Base-by-base conservation (phyloP, 2,329 filamentous ascomycete genomes). In the Endoconidiophora laricicola region DNA sequence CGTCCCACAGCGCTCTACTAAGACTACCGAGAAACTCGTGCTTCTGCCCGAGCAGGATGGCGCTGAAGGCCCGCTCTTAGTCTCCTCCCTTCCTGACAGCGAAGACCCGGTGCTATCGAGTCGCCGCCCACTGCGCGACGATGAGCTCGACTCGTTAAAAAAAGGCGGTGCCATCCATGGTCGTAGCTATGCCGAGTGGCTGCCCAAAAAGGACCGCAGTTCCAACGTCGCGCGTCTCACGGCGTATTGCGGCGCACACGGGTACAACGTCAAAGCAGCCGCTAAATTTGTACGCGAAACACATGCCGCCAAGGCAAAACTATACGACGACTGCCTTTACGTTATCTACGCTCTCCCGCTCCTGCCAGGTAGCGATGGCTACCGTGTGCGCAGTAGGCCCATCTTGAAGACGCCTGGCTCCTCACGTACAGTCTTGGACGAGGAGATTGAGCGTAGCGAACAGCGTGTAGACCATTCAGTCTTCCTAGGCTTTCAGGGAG, bases 321-420 rank as follows among this genome's bases (percentile, higher is more conserved):
- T 96, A 4, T 98, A 98, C 65, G 91, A 98, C 63, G 91, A 98
- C 64, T 98, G 91, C 61, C 70, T 98, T 22, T 98, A 98, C 62
- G 86, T 82, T 23, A 90, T 94, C 44, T 98, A 98, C 63, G 88
- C 95, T 61, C 69, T 95, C 26, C 91, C 91, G 4, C 68, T 98
- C 14, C 70, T 96, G 49, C 83, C 86, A 2, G 91, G 90, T 1
- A 78, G 72, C 44, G 87, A 94, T 45, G 90, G 91, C 1, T 95
- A 88, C 63, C 74, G 91, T 23, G 71, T 98, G 23, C 78, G 86
- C 58, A 95, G 90, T 61, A 86, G 88, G 60, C 91, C 91, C 0
- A 83, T 94, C 22, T 67, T 96, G 48, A 94, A 94, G 66, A 93
- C 84, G 43, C 88, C 90, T 0, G 91, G 91, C 12, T 76, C 73